These are phyloP conservation scores for Gnomoniopsis smithogilvyi DNA, from an alignment of 2,329 filamentous ascomycete genomes.

Conservation along the genomic window DNA sequence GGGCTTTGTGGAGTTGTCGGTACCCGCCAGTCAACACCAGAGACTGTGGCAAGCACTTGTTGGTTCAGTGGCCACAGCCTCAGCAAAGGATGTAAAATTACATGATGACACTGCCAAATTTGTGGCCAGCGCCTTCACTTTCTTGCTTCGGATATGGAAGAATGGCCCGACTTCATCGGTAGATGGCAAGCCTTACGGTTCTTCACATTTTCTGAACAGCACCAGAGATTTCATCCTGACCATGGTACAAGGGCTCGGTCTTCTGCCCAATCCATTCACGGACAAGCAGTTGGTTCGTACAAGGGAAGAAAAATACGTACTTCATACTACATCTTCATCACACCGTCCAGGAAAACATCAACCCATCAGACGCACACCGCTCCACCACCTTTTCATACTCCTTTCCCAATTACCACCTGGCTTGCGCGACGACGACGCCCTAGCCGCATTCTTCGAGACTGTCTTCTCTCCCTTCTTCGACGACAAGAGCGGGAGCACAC, in stretches of 20 bases:
- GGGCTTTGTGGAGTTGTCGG: constrained; percentile 60
- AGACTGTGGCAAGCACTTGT: constrained; percentile 62
- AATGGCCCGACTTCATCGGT: constrained; percentile 36
- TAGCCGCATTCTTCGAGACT: constrained; percentile 43
- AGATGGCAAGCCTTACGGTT: constrained; percentile 44
- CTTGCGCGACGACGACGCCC: constrained; percentile 42
- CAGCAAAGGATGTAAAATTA: constrained; percentile 84
- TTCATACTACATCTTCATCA: constrained; percentile 60
- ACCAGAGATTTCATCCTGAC: constrained; percentile 48
- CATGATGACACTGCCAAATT: constrained; percentile 80
- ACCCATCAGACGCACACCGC: constrained; percentile 52
- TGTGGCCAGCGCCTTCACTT: constrained; percentile 66
- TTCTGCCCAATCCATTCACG: constrained; percentile 54
- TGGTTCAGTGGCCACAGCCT: constrained; percentile 61
- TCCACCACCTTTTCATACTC: constrained; percentile 64
- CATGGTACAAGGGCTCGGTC: constrained; percentile 50
- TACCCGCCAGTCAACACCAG: constrained; percentile 50
- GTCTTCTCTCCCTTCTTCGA: constrained; percentile 59
- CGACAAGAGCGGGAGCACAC: constrained; percentile 41
- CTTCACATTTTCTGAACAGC: constrained; percentile 51
- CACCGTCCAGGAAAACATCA: constrained; percentile 52
- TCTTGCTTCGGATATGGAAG: constrained; percentile 69
- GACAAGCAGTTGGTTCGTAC: constrained; percentile 55
- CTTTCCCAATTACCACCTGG: constrained; percentile 50
- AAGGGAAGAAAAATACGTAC: constrained; percentile 55